A percentile compares a stretch with the other conserved stretches of the same genome.
Conservation (phyloP, 139 green algal species). For the Chlamydomonas asymmetrica region DNA sequence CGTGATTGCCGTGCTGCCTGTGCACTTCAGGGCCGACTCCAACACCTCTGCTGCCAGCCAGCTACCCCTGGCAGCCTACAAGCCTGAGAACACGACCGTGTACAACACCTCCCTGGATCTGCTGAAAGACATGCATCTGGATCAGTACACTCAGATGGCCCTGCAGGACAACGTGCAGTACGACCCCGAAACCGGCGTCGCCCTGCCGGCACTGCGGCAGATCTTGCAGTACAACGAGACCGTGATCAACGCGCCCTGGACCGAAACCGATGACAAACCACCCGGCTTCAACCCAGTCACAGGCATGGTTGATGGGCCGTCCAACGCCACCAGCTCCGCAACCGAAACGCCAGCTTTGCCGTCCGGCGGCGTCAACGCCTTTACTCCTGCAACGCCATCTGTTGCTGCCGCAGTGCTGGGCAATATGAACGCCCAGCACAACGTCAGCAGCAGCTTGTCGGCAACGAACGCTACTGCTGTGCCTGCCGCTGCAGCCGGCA, state of each 20-base stretch:
- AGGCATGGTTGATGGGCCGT: background rate
- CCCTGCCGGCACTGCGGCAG: constrained; percentile 5
- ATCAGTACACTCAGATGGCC: too few species aligned
- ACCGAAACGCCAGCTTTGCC: too few species aligned
- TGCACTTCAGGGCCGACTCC: too few species aligned
- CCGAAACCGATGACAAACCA: too few species aligned
- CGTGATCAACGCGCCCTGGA: constrained; percentile 20
- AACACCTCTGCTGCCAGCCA: too few species aligned
- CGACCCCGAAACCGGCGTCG: constrained; percentile 14
- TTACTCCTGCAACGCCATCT: background rate
- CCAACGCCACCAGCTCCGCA: too few species aligned
- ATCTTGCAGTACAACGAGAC: constrained; percentile 30
- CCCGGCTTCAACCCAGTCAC: constrained; percentile 10
- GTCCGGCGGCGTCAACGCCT: too few species aligned
- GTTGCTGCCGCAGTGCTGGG: background rate
- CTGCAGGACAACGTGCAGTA: constrained; percentile 24
- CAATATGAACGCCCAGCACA: too few species aligned
- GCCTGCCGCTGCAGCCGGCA: too few species aligned
- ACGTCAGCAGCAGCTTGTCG: too few species aligned
- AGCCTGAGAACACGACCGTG: constrained; percentile 35
- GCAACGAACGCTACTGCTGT: too few species aligned
- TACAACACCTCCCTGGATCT: constrained; percentile 41
- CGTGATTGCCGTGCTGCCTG: too few species aligned
- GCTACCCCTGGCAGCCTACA: constrained; percentile 28
- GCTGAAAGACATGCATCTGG: background rate